Base-by-base conservation (phyloP, 2,329 filamentous ascomycete species). In the Massarina eburnea region DNA sequence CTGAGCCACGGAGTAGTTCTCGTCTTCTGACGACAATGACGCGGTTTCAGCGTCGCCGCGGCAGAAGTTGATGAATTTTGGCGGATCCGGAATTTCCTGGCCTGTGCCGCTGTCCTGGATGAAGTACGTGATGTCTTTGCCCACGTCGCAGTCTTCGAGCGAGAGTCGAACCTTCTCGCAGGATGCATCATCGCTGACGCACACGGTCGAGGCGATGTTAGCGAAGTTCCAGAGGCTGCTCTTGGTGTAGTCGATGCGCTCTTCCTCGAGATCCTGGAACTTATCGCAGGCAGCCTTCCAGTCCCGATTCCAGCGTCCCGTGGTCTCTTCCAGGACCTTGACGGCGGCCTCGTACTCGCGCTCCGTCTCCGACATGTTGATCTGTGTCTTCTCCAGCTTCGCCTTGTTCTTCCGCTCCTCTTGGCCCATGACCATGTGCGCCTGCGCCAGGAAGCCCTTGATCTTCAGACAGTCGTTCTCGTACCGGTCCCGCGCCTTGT, bases 361-460 rank as follows among this genome's bases (percentile, higher is more conserved):
- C 84, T 85, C 72, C 95, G 97, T 49, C 91, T 91, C 7, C 0
- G 91, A 91, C 48, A 99, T 81, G 62, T 91, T 95, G 60, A 96
- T 94, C 69, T 99, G 94, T 1, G 94, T 97, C 80, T 99, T 99
- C 71, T 99, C 94, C 34, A 99, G 81, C 73, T 96, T 97, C 18
- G 92, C 91, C 74, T 99, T 99, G 72, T 99, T 99, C 74, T 96
- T 96, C 21, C 94, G 84, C 75, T 99, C 94, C 69, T 99, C 94
- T 61, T 99, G 94, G 12, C 94, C 94, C 94, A 99, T 99, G 46
- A 99, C 94, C 94, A 99, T 99, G 69, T 99, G 95, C 8, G 94
- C 94, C 72, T 99, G 94, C 3, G 95, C 94, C 4, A 99, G 82
- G 66, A 99, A 99, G 30, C 94, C 94, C 73, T 99, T 99, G 70